These are phyloP conservation scores for Colletotrichum sp. DNA, from an alignment of 2,329 filamentous ascomycete genomes.

Conservation along the genomic window DNA sequence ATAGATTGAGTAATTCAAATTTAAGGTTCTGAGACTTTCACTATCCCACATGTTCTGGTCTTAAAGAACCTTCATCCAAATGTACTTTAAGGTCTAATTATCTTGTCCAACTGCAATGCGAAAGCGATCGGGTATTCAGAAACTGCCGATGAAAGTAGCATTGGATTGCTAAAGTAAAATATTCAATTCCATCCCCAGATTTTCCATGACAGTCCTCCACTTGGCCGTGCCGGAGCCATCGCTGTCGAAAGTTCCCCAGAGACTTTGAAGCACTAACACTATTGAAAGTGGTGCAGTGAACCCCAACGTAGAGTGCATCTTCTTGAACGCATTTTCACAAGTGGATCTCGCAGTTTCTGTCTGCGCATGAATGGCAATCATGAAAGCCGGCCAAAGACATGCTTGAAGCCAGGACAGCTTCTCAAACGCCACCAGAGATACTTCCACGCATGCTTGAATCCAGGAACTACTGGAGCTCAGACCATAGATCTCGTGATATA, in stretches of 20 bases:
- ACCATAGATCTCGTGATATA: neutral
- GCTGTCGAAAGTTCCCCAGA: neutral
- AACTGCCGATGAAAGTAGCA: neutral
- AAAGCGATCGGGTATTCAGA: neutral
- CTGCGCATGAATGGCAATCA: neutral
- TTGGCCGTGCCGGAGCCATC: neutral
- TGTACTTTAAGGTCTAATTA: neutral
- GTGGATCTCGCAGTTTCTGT: neutral
- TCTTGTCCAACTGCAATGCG: neutral
- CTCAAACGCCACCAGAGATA: neutral
- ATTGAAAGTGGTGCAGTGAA: neutral
- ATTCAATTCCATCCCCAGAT: neutral
- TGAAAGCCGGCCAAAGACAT: neutral
- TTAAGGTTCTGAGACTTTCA: neutral
- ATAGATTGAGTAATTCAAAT: no score
- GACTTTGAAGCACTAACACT: neutral
- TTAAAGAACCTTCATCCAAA: neutral
- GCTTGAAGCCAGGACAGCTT: neutral
- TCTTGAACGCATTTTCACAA: neutral
- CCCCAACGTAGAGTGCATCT: neutral
- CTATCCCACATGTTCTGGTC: neutral
- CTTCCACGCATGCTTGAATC: neutral
- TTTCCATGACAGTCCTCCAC: neutral
- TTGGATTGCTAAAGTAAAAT: neutral
- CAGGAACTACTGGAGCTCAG: neutral